A percentile compares a stretch with the other conserved stretches of the same genome.
These are phyloP conservation scores for Chloris gayana DNA, from an alignment of 176 grass and related monocot species.

Conservation along the genomic window DNA sequence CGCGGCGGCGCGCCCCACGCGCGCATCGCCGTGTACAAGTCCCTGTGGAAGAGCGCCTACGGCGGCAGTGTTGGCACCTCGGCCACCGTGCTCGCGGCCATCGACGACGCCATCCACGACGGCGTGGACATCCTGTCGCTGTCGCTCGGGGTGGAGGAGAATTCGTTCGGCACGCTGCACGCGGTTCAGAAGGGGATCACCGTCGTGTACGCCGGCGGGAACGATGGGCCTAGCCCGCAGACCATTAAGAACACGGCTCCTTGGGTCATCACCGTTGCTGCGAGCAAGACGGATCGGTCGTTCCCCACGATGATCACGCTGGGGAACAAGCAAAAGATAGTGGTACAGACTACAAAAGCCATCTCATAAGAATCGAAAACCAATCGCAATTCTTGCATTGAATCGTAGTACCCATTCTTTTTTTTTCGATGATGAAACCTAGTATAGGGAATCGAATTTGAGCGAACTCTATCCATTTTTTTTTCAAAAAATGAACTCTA, in stretches of 20 bases:
- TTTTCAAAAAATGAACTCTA: background rate
- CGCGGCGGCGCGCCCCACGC: slow-evolving; percentile 19
- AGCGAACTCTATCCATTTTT: no score
- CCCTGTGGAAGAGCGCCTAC: background rate
- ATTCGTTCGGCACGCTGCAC: slow-evolving; percentile 19
- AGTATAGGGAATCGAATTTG: no score
- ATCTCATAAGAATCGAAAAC: background rate
- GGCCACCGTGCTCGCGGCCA: slow-evolving; percentile 22
- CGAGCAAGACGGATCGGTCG: slow-evolving; percentile 36
- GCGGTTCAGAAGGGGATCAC: slow-evolving; percentile 42
- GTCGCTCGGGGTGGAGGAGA: background rate
- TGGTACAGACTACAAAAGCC: slow-evolving; percentile 23
- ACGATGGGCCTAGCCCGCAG: background rate
- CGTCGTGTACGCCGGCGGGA: background rate
- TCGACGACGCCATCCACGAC: slow-evolving; percentile 44
- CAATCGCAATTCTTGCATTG: background rate
- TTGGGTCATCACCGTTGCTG: slow-evolving; percentile 42
- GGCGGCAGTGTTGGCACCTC: background rate
- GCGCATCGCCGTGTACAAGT: slow-evolving; percentile 35
- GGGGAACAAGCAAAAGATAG: slow-evolving; percentile 32
- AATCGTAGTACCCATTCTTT: no score
- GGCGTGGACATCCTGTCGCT: slow-evolving; percentile 34
- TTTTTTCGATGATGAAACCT: no score
- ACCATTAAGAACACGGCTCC: background rate
- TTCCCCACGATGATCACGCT: slow-evolving; percentile 35